Evolutionary conservation across 768 basidiomycete genomes (phyloP).

Genomic region (Guyanaporus albipodus): DNA sequence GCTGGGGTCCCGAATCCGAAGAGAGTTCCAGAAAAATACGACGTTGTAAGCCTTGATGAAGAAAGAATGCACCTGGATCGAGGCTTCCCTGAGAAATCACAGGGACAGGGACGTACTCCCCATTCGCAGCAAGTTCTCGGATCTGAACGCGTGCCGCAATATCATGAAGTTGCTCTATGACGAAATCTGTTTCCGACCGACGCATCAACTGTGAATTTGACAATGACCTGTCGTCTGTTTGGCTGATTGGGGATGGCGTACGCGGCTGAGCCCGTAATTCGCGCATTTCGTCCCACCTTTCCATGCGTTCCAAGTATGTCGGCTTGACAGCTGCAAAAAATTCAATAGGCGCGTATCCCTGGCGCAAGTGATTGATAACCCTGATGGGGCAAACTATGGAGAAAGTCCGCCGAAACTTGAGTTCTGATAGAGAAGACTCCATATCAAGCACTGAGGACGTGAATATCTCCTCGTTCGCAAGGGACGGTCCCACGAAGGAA

Average conservation of each 20-base stretch:
- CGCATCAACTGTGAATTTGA: constrained; percentile 69
- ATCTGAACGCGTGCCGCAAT: constrained; percentile 87
- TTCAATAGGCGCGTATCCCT: constrained; percentile 82
- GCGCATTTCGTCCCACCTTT: constrained; percentile 91
- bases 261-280: constrained; percentile 57
- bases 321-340: constrained; percentile 83
- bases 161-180: constrained; percentile 84
- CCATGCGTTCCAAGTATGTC: constrained; percentile 83
- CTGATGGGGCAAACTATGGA: constrained; percentile 72
- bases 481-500: constrained; percentile 71
- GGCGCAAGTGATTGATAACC: constrained; percentile 65
- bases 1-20: constrained; percentile 84
- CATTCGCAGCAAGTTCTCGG: constrained; percentile 80
- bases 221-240: constrained; percentile 38
- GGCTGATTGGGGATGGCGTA: constrained; percentile 30
- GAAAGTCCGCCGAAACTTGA: constrained; percentile 82
- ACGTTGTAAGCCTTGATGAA: constrained; percentile 93
- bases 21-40: constrained; percentile 71
- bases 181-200: constrained; percentile 88
- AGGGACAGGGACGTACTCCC: constrained; percentile 78
- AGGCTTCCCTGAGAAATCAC: constrained; percentile 71
- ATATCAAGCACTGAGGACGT: constrained; percentile 73
- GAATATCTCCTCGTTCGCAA: constrained; percentile 77
- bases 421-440: constrained; percentile 69
- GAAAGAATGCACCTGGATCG: constrained; percentile 81